Conservation (phyloP, 257 asterid species). For the Solanum etuberosum region DNA sequence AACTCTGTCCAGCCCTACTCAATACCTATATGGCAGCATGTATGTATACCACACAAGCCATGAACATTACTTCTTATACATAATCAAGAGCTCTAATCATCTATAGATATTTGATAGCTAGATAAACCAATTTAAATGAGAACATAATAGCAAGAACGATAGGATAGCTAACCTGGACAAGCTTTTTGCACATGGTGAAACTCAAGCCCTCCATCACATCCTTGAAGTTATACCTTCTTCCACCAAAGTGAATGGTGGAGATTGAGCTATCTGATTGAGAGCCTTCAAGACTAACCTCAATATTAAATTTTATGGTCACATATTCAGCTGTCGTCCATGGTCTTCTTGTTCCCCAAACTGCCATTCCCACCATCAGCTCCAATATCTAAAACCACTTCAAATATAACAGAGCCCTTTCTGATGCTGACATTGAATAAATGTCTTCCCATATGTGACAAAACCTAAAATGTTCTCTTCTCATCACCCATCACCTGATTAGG, state of each 20-base stretch:
- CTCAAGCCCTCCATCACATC: conserved; percentile 26
- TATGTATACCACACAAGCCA: not conserved
- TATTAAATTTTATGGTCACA: conserved; percentile 18
- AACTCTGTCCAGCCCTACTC: not conserved
- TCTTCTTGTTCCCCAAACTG: conserved; percentile 21
- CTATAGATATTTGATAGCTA: not conserved
- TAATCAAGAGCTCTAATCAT: not conserved
- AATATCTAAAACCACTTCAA: conserved; percentile 17
- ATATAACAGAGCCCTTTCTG: conserved; percentile 17
- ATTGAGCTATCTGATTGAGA: conserved; percentile 11
- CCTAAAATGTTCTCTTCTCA: conserved; percentile 29
- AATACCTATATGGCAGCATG: not conserved
- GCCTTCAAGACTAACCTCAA: conserved; percentile 21
- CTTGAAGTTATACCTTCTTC: conserved; percentile 13
- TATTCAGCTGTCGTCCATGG: conserved; percentile 7
- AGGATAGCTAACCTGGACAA: conserved; percentile 21
- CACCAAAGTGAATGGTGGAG: conserved; percentile 13
- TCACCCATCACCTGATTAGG: conserved; percentile 30
- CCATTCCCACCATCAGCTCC: conserved; percentile 10
- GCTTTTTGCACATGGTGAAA: conserved; percentile 35
- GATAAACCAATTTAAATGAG: not conserved
- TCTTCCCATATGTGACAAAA: conserved; percentile 29
- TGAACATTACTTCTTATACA: not conserved
- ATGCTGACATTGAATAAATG: conserved; percentile 19
- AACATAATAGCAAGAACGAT: not conserved